These are phyloP conservation scores for Penicillium sp. DNA, from an alignment of 2,329 filamentous ascomycete genomes.

Conservation along the genomic window DNA sequence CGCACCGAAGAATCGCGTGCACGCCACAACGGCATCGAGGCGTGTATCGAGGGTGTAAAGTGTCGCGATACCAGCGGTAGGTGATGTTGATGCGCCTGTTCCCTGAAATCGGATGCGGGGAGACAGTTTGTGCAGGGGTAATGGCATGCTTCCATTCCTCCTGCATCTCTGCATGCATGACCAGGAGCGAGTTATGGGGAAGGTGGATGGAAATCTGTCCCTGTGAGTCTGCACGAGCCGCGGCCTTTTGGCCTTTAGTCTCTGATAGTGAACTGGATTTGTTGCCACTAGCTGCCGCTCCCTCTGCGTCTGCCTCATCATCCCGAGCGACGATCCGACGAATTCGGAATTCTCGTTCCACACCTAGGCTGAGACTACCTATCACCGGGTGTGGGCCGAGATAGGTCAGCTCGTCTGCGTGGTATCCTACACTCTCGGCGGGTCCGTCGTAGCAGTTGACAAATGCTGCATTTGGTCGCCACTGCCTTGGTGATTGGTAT, in stretches of 20 bases:
- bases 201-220: constrained; percentile 91
- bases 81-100: constrained; percentile 88
- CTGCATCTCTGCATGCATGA: constrained; percentile 98
- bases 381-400: constrained; percentile 84
- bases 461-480: constrained; percentile 85
- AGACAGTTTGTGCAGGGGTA: constrained; percentile 66
- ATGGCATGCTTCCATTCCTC: constrained; percentile 95
- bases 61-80: constrained; percentile 77
- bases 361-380: constrained; percentile 82
- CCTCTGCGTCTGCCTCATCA: constrained; percentile 44
- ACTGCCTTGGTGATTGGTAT: constrained; percentile 67
- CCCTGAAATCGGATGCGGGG: constrained; percentile 76
- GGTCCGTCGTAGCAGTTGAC: constrained; percentile 90
- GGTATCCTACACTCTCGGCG: constrained; percentile 80
- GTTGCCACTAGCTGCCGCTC: constrained; percentile 11
- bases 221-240: constrained; percentile 54
- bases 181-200: constrained; percentile 84
- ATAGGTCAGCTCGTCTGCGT: constrained; percentile 89
- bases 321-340: constrained; percentile 63
- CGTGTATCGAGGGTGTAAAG: constrained; percentile 70
- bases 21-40: constrained; percentile 73
- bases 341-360: constrained; percentile 88
- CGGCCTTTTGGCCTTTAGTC: constrained; percentile 25
- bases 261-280: constrained; percentile 19
- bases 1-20: constrained; percentile 66